A percentile compares a stretch with the other conserved stretches of the same genome.
Evolutionary conservation across 768 basidiomycete species (phyloP).

Genomic region (Amanita fuliginea): DNA sequence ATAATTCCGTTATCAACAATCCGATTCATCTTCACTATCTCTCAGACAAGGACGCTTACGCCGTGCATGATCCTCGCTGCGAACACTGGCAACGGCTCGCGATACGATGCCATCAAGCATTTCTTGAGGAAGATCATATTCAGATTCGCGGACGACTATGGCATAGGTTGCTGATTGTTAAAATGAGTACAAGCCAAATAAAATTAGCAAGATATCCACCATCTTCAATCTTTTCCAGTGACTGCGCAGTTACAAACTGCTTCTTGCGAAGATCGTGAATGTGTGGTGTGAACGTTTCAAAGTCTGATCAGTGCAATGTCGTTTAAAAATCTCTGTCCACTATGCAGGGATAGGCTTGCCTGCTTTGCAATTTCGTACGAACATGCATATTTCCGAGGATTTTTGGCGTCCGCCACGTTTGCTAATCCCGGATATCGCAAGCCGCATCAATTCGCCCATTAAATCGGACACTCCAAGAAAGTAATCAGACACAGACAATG

Average conservation of each 20-base stretch:
- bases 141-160: conserved; percentile 59
- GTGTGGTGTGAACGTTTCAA: conserved; percentile 65
- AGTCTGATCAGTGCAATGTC: conserved; percentile 36
- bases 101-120: conserved; percentile 61
- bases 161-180: conserved; percentile 52
- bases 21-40: neutral
- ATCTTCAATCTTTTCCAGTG: conserved; percentile 91
- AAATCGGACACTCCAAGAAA: conserved; percentile 88
- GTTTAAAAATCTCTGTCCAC: conserved; percentile 2
- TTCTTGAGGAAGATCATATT: conserved; percentile 59
- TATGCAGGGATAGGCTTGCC: conserved; percentile 25
- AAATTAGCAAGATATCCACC: conserved; percentile 34
- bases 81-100: conserved; percentile 29
- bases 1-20: neutral
- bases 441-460: conserved; percentile 95
- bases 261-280: conserved; percentile 76
- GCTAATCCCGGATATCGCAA: conserved; percentile 76
- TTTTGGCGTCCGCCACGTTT: conserved; percentile 52
- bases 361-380: conserved; percentile 67
- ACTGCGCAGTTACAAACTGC: conserved; percentile 74
- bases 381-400: conserved; percentile 53
- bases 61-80: conserved; percentile 7
- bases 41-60: conserved; percentile 3
- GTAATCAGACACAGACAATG: conserved; percentile 73
- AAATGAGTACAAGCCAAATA: conserved; percentile 4